A percentile compares a stretch with the other conserved stretches of the same genome.
Evolutionary conservation across 2,329 filamentous ascomycete species (phyloP).

Genomic region (Fusarium goolgardi): DNA sequence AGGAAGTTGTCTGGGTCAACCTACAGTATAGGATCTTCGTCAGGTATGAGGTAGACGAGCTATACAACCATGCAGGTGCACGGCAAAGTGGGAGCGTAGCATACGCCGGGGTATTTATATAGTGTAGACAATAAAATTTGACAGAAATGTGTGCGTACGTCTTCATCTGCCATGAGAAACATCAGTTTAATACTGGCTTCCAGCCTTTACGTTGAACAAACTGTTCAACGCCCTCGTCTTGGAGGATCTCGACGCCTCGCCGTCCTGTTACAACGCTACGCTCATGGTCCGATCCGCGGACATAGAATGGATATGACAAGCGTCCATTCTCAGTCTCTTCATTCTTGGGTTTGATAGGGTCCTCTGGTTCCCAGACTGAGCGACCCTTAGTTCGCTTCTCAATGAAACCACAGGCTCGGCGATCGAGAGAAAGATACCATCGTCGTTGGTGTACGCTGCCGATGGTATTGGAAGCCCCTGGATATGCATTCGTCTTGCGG

Average conservation of each 20-base stretch:
- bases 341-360: neutral
- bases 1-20: slow-evolving; percentile 8
- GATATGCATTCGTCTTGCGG: slow-evolving; percentile 72
- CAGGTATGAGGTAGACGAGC: slow-evolving; percentile 32
- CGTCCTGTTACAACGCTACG: slow-evolving; percentile 75
- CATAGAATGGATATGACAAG: slow-evolving; percentile 68
- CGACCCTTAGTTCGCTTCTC: slow-evolving; percentile 47
- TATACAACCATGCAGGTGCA: slow-evolving; percentile 23
- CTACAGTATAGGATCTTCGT: slow-evolving; percentile 13
- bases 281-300: slow-evolving; percentile 70
- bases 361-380: slow-evolving; percentile 22
- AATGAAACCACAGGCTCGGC: slow-evolving; percentile 67
- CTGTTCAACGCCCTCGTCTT: slow-evolving; percentile 68
- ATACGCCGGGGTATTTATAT: slow-evolving; percentile 27
- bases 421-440: slow-evolving; percentile 75
- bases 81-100: slow-evolving; percentile 10
- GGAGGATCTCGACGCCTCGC: slow-evolving; percentile 67
- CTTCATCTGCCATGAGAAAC: slow-evolving; percentile 10
- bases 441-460: slow-evolving; percentile 74
- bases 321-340: slow-evolving; percentile 27
- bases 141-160: neutral
- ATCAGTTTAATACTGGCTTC: slow-evolving; percentile 58
- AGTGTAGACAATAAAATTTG: slow-evolving; percentile 35
- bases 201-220: slow-evolving; percentile 71
- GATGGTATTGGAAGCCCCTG: slow-evolving; percentile 73